phyloP scores from a whole-genome alignment of 495 filamentous ascomycete genomes.

The Trichoderma parareesei region DNA sequence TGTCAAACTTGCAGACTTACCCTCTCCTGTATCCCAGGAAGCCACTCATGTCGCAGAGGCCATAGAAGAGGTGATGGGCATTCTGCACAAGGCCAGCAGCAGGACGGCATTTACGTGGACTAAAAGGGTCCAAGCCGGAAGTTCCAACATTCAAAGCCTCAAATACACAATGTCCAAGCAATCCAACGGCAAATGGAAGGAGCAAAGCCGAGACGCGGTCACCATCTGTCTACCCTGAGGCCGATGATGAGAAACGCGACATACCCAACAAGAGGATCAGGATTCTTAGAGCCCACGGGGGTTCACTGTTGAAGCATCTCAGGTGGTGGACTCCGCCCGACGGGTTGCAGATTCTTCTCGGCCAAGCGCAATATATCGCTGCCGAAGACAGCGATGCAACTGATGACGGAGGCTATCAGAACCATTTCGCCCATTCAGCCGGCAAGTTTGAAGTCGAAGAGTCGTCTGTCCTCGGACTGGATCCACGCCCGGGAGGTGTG shows the following conservation, averaged over 20 bases:
- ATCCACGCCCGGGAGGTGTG: too few species aligned
- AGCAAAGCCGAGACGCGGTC: background rate
- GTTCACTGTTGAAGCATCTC: too few species aligned
- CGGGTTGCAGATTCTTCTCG: too few species aligned
- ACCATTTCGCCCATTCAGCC: background rate
- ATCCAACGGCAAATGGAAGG: constrained; percentile 11
- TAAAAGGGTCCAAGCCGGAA: background rate
- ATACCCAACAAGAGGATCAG: background rate
- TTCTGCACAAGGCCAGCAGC: background rate
- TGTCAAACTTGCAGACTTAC: constrained; percentile 12
- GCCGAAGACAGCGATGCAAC: too few species aligned
- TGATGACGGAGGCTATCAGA: too few species aligned
- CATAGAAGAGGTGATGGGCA: constrained; percentile 14
- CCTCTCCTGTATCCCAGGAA: constrained; percentile 1
- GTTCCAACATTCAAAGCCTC: background rate
- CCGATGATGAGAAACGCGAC: background rate
- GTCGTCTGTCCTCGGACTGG: background rate
- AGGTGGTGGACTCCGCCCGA: too few species aligned
- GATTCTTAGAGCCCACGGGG: background rate
- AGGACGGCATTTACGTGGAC: background rate
- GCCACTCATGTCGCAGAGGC: constrained; percentile 13
- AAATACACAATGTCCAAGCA: background rate
- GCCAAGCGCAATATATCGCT: too few species aligned
- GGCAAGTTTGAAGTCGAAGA: background rate
- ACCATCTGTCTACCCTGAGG: background rate